Evolutionary conservation across 2,329 filamentous ascomycete species (phyloP).

Genomic region (Teratosphaeriaceae sp.): DNA sequence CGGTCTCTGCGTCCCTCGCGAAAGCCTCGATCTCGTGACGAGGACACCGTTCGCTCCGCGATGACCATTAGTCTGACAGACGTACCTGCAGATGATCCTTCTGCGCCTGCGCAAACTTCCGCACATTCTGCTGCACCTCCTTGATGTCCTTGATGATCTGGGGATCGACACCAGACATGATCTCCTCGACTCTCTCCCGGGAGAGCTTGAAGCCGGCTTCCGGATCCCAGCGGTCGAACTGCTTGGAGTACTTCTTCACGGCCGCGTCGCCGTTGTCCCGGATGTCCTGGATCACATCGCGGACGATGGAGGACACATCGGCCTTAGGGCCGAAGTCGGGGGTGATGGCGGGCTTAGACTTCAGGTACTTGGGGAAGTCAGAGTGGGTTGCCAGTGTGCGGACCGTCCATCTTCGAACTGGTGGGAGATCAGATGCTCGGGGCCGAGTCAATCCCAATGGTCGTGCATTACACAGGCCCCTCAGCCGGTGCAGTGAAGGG

Average conservation of each 20-base stretch:
- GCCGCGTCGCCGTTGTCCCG: constrained; percentile 42
- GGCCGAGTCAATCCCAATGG: too few species aligned
- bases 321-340: constrained; percentile 3
- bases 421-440: too few species aligned
- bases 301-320: constrained; percentile 34
- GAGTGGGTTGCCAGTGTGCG: constrained; percentile 1
- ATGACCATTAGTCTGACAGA: not conserved
- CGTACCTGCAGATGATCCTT: constrained; percentile 31
- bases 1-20: too few species aligned
- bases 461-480: too few species aligned
- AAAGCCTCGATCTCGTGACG: too few species aligned
- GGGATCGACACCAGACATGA: constrained; percentile 38
- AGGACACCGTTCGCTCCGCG: too few species aligned
- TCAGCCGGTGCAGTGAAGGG: too few species aligned
- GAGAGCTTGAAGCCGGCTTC: constrained; percentile 42
- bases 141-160: constrained; percentile 51
- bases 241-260: constrained; percentile 44
- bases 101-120: constrained; percentile 45
- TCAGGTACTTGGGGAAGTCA: constrained; percentile 3
- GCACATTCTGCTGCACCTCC: constrained; percentile 44
- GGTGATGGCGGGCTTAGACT: not conserved
- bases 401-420: too few species aligned
- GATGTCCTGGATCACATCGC: constrained; percentile 43
- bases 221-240: constrained; percentile 50
- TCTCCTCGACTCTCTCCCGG: constrained; percentile 36